These are phyloP conservation scores for Mortierella hygrophila DNA, from an alignment of 192 early-diverging fungal species.

Conservation along the genomic window DNA sequence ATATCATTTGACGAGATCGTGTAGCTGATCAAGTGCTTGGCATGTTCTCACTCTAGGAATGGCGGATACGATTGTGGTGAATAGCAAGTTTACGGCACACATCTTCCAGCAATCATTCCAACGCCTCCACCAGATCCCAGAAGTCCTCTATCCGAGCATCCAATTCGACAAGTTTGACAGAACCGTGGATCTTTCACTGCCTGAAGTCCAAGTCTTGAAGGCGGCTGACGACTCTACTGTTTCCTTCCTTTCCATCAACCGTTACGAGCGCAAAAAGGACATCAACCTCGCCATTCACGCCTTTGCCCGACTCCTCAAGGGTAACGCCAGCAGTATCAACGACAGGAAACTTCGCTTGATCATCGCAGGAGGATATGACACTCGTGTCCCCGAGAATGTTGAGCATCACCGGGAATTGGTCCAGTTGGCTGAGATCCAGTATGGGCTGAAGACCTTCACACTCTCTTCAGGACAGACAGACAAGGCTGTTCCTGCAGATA, in stretches of 20 bases:
- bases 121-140: conserved; percentile 68
- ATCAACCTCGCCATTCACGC: conserved; percentile 84
- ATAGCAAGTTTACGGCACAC: conserved; percentile 87
- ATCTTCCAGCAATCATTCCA: conserved; percentile 83
- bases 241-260: conserved; percentile 87
- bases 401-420: conserved; percentile 82
- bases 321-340: conserved; percentile 17
- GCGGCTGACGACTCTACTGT: conserved; percentile 43
- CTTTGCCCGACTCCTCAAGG: conserved; percentile 68
- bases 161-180: conserved; percentile 79
- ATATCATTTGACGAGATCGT: background rate
- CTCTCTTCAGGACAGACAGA: conserved; percentile 50
- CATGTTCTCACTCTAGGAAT: conserved; percentile 62
- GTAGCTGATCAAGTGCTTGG: background rate
- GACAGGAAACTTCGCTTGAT: conserved; percentile 67
- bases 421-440: conserved; percentile 59
- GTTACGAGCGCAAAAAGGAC: conserved; percentile 97
- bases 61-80: conserved; percentile 93
- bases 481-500: conserved; percentile 44
- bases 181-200: conserved; percentile 65
- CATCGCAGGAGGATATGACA: conserved; percentile 92
- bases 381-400: conserved; percentile 87
- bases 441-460: conserved; percentile 61
- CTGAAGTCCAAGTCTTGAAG: conserved; percentile 65
- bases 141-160: conserved; percentile 89